phyloP scores from a whole-genome alignment of 2,329 filamentous ascomycete species.

The Fusarium incarnatum region DNA sequence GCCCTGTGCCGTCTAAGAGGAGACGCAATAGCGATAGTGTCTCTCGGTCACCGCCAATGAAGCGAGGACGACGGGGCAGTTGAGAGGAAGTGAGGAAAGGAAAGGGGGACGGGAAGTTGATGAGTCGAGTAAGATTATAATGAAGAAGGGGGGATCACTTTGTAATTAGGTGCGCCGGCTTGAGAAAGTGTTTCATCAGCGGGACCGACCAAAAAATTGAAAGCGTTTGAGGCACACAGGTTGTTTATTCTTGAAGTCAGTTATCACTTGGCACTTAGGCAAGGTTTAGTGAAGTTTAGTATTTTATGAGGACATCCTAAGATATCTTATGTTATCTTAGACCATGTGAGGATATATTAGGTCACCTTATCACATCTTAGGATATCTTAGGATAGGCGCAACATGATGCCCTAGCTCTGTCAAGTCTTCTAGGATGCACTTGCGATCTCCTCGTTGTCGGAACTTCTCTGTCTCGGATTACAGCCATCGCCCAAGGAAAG shows the following conservation, averaged over 20 bases:
- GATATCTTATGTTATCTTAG: not conserved
- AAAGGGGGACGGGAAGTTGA: not conserved
- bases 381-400: not conserved
- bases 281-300: not conserved
- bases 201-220: slow-evolving; percentile 40
- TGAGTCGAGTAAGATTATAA: slow-evolving; percentile 4
- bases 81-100: slow-evolving; percentile 22
- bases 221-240: slow-evolving; percentile 28
- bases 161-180: slow-evolving; percentile 33
- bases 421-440: not conserved
- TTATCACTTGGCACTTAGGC: not conserved
- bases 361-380: too few species aligned
- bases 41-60: slow-evolving; percentile 49
- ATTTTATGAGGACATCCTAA: not conserved
- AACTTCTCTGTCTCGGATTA: not conserved
- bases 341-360: too few species aligned
- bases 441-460: not conserved
- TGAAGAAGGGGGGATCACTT: slow-evolving; percentile 15
- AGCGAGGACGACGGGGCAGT: slow-evolving; percentile 48
- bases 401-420: too few species aligned
- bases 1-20: slow-evolving; percentile 47
- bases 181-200: slow-evolving; percentile 40
- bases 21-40: slow-evolving; percentile 50
- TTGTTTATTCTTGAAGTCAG: not conserved
- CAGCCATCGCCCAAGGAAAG: not conserved